Percentiles rank a stretch among this genome's conserved stretches.
These are phyloP conservation scores for Caloboletus firmus DNA, from an alignment of 1,284 basidiomycete species.

Conservation along the genomic window DNA sequence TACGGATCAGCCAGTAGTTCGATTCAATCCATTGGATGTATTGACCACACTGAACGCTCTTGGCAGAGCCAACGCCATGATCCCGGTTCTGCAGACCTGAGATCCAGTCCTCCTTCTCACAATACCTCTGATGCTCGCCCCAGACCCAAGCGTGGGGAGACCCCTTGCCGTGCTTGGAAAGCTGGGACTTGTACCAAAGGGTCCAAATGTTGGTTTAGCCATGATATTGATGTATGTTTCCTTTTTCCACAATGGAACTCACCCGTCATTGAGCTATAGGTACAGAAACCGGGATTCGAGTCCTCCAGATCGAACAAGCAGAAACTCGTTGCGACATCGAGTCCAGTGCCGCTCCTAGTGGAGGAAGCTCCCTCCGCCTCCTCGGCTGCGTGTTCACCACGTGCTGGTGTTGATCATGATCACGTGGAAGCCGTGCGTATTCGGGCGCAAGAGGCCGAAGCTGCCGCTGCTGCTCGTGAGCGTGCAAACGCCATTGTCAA, in stretches of 20 bases:
- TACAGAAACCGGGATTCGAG: slow-evolving; percentile 5
- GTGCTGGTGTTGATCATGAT: not conserved
- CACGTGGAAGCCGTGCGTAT: not conserved
- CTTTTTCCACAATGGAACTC: not conserved
- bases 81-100: not conserved
- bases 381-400: not conserved
- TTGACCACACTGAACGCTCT: not conserved
- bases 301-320: not conserved
- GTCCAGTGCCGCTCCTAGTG: not conserved
- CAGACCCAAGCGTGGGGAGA: slow-evolving; percentile 22
- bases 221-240: slow-evolving; percentile 29
- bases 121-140: slow-evolving; percentile 16
- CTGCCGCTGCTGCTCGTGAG: slow-evolving; percentile 16
- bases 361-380: not conserved
- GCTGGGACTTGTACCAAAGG: slow-evolving; percentile 33
- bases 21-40: not conserved
- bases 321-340: not conserved
- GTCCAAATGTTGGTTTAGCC: slow-evolving; percentile 25
- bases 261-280: not conserved
- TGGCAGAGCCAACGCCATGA: not conserved
- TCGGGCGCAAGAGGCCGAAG: slow-evolving; percentile 5
- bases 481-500: slow-evolving; percentile 11
- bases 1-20: not conserved
- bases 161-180: slow-evolving; percentile 32
- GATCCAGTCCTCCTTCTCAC: not conserved